Conservation (phyloP, 2,329 filamentous ascomycete species). For the Phaeomoniella chlamydospora region DNA sequence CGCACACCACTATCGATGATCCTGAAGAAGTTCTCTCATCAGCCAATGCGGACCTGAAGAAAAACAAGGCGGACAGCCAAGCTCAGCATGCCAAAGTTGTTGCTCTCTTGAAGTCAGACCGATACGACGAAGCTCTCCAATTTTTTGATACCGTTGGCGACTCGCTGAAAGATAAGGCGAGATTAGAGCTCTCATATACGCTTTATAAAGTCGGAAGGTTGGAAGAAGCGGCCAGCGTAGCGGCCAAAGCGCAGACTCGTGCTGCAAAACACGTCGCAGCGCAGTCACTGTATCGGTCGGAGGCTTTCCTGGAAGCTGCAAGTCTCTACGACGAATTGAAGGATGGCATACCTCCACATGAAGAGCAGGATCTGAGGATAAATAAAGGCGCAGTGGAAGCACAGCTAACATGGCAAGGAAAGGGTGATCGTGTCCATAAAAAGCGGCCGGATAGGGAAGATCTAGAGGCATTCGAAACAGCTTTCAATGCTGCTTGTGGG, state of each 20-base stretch:
- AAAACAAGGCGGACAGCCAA: slow-evolving; percentile 39
- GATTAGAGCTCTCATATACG: slow-evolving; percentile 48
- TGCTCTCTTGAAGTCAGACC: slow-evolving; percentile 48
- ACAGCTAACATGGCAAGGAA: slow-evolving; percentile 45
- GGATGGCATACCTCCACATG: slow-evolving; percentile 25
- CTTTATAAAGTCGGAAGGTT: slow-evolving; percentile 46
- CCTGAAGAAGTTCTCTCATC: slow-evolving; percentile 47
- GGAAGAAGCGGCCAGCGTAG: slow-evolving; percentile 37
- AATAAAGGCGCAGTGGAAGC: slow-evolving; percentile 47
- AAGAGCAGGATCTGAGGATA: slow-evolving; percentile 46
- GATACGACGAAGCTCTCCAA: slow-evolving; percentile 45
- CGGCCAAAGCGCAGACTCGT: slow-evolving; percentile 47
- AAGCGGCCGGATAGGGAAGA: slow-evolving; percentile 43
- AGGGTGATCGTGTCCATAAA: slow-evolving; percentile 33
- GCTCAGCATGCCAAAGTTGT: slow-evolving; percentile 46
- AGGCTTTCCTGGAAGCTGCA: slow-evolving; percentile 41
- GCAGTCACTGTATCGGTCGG: slow-evolving; percentile 35
- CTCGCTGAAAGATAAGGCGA: slow-evolving; percentile 36
- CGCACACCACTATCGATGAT: slow-evolving; percentile 44
- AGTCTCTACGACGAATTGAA: slow-evolving; percentile 39
- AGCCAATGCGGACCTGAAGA: slow-evolving; percentile 41
- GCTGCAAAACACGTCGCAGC: slow-evolving; percentile 27
- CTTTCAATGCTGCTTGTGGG: slow-evolving; percentile 50
- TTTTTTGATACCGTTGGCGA: slow-evolving; percentile 40
- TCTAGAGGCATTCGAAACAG: slow-evolving; percentile 48